Evolutionary conservation across 805 yeast genomes (phyloP), one percentile per base, ranked within the genome.

Genomic region (Myxozyma vanderwaltii): DNA sequence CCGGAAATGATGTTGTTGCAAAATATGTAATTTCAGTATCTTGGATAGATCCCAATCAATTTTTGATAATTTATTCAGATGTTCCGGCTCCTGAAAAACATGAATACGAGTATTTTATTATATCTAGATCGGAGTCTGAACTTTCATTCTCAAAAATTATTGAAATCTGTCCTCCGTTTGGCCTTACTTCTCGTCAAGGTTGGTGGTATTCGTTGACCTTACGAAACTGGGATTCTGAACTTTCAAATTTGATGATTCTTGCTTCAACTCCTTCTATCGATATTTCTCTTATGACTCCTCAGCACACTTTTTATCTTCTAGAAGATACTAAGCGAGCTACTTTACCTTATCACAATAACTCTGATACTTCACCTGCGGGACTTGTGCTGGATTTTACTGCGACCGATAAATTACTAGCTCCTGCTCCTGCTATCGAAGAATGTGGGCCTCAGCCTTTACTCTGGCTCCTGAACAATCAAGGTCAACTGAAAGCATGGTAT

Each of bases 311-410:
- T 0, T 74, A 74, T 31, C 85, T 85, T 7, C 71, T 80, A 2
- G 87, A 86, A 65, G 97, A 91, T 68, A 76, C 85, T 3, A 83
- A 82, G 66, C 78, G 88, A 51, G 96, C 96, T 0, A 79, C 83
- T 26, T 75, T 89, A 63, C 96, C 96, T 1, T 75, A 89, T 65
- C 82, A 82, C 68, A 85, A 82, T 0, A 85, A 81, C 47, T 85
- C 81, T 51, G 96, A 89, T 67, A 81, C 87, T 13, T 80, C 86
- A 6, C 84, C 92, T 0, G 75, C 88, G 23, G 96, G 96, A 4
- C 64, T 88, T 10, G 83, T 82, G 0, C 49, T 89, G 4, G 96
- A 89, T 69, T 66, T 84, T 13, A 74, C 79, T 10, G 74, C 82
- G 1, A 70, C 71, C 0, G 77, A 75, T 1, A 66, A 67, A 1